Evolutionary conservation across 1,139 yeast species (phyloP).

Genomic region (Meyerozyma carpophila): DNA sequence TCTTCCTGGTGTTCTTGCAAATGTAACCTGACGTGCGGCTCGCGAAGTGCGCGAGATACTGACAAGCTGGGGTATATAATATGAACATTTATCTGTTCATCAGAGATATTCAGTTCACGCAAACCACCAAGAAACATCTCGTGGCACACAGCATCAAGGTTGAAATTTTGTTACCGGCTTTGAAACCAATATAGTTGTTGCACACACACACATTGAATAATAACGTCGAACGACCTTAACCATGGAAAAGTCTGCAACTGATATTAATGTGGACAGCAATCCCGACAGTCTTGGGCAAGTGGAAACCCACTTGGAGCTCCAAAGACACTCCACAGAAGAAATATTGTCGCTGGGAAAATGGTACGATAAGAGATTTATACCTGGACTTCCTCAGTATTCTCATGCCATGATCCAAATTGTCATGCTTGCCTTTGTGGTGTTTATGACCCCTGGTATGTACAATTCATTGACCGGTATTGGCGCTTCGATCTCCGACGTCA

Average conservation of each 20-base stretch:
- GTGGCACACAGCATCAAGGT: too few species aligned
- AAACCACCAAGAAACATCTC: too few species aligned
- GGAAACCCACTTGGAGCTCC: constrained; percentile 20
- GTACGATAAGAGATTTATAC: constrained; percentile 30
- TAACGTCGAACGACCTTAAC: neutral
- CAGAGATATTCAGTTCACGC: neutral
- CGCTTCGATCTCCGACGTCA: constrained; percentile 35
- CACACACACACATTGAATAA: too few species aligned
- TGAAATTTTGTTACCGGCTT: too few species aligned
- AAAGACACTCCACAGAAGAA: constrained; percentile 23
- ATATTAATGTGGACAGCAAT: neutral
- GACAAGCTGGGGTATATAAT: neutral
- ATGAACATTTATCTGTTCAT: neutral
- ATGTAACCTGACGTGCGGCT: neutral
- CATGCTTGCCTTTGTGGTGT: constrained; percentile 45
- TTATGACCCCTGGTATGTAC: constrained; percentile 55
- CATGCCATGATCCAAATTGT: constrained; percentile 40
- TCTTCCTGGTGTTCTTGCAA: neutral
- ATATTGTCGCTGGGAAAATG: constrained; percentile 22
- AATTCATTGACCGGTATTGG: constrained; percentile 55
- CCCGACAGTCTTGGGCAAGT: constrained; percentile 3
- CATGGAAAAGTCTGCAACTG: neutral
- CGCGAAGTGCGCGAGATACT: neutral
- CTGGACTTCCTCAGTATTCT: constrained; percentile 35
- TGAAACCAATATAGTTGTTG: too few species aligned